Conservation (phyloP, 225 moss, liverwort and hornwort genomes). For the Bryum argenteum region DNA sequence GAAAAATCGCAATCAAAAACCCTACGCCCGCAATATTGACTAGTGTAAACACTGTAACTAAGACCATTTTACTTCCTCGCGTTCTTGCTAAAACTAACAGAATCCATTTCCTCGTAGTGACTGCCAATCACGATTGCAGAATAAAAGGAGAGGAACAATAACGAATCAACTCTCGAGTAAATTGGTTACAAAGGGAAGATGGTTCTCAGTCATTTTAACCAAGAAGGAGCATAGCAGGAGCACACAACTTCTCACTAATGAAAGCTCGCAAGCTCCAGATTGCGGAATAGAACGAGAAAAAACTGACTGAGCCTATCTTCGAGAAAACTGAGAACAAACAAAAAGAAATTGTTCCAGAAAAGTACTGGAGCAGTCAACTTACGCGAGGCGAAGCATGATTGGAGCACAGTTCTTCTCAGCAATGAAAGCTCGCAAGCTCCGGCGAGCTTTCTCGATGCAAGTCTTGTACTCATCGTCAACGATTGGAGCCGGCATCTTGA, state of each 20-base stretch:
- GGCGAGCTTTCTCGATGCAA: conserved; percentile 83
- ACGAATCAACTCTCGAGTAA: neutral
- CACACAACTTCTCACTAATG: too few species aligned
- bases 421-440: conserved; percentile 91
- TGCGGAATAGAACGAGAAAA: too few species aligned
- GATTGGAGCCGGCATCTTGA: conserved; percentile 90
- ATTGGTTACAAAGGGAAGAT: neutral
- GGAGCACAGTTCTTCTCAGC: conserved; percentile 95
- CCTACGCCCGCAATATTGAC: neutral
- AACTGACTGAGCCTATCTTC: too few species aligned
- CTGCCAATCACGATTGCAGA: conserved; percentile 13
- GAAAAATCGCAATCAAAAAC: conserved; percentile 4
- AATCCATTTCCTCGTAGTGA: conserved; percentile 9
- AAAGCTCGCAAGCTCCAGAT: too few species aligned
- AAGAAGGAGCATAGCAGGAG: too few species aligned
- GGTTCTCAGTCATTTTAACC: too few species aligned
- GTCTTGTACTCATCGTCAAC: conserved; percentile 88
- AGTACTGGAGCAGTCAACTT: conserved; percentile 37
- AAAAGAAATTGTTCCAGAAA: too few species aligned
- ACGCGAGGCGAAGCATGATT: conserved; percentile 92
- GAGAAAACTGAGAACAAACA: too few species aligned
- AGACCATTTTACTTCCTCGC: neutral
- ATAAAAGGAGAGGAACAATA: neutral
- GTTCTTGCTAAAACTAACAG: neutral
- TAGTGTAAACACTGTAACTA: too few species aligned